Base-by-base conservation (phyloP, 2,329 filamentous ascomycete genomes). In the Hymenoscyphus linearis region DNA sequence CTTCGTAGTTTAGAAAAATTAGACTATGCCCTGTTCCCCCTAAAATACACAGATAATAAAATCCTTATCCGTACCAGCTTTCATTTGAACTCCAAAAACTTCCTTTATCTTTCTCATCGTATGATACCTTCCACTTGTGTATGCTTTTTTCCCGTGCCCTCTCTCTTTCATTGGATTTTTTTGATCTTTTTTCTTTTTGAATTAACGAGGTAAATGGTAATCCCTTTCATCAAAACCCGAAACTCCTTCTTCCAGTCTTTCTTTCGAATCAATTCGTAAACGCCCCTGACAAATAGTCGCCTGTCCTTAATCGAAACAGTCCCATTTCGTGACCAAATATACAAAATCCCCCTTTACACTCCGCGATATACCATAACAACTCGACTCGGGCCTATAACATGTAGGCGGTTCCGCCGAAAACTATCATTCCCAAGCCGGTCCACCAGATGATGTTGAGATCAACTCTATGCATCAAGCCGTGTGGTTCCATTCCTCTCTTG, bases 341-440 rank as follows among this genome's bases (percentile, higher is more conserved):
- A 64, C 65, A 68, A 62, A 62, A 55, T 61, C 50, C 44, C 55
- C 7, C 52, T 52, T 7, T 31, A 31, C 31, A 7, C 31, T 31
- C 31, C 31, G 25, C 26, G 26, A 57, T 50, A 57, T 27, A 40
- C 56, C 10, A 34, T 10, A 26, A 37, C 44, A 18, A 25, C 27
- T 26, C 36, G n/a, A n/a, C n/a, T n/a, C n/a, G 40, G 37, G 40
- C 22, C 66, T 62, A 73, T 63, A 74, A 62, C 59, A 73, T 61
- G 59, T 73, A 74, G 13, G 71, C 71, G 2, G 70, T 70, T 37
- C 71, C 72, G 7, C 72, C 72, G 54, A 74, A 72, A 25, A 73
- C 40, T 16, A 66, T 67, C 70, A 74, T 69, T 9, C 68, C 71
- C n/a, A 74, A 57, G 22, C 72, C 72, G 1, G 66, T 65, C 70